These are phyloP conservation scores for Tricholoma furcatifolium DNA, from an alignment of 768 basidiomycete species.

Conservation along the genomic window DNA sequence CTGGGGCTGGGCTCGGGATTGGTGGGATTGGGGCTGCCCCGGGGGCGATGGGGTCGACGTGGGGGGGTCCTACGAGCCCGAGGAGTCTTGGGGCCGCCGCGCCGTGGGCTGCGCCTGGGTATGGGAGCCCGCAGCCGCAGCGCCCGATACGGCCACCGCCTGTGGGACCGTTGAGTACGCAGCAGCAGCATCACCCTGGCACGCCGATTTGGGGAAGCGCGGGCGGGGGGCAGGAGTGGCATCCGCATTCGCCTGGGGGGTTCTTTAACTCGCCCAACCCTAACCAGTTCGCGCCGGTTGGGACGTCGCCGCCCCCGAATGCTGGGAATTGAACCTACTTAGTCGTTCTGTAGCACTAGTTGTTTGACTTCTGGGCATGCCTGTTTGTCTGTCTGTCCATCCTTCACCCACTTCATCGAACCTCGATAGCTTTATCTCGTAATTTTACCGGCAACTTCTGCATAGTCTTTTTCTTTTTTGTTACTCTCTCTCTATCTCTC, in stretches of 20 bases:
- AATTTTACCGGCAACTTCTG: not conserved
- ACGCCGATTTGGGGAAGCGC: conserved; percentile 40
- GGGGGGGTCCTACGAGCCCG: conserved; percentile 50
- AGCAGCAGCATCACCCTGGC: conserved; percentile 23
- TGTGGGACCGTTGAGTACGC: conserved; percentile 22
- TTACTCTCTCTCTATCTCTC: no score
- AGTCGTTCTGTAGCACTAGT: conserved; percentile 14
- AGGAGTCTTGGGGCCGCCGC: conserved; percentile 36
- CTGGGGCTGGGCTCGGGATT: conserved; percentile 24
- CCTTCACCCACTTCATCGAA: conserved; percentile 7
- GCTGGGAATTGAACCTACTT: conserved; percentile 31
- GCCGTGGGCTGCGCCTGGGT: conserved; percentile 37
- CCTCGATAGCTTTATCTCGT: not conserved
- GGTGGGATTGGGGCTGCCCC: conserved; percentile 17
- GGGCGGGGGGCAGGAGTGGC: conserved; percentile 44
- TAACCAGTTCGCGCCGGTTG: conserved; percentile 37
- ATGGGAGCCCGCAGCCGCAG: conserved; percentile 21
- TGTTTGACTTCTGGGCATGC: conserved; percentile 1
- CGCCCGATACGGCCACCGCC: conserved; percentile 29
- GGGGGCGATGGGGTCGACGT: conserved; percentile 40
- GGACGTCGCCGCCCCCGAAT: conserved; percentile 48
- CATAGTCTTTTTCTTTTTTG: not conserved
- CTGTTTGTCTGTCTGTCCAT: not conserved
- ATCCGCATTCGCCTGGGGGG: conserved; percentile 36
- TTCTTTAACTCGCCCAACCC: conserved; percentile 38